These are phyloP conservation scores for Venturiaceae sp. DNA, from an alignment of 2,329 filamentous ascomycete genomes.

Conservation along the genomic window DNA sequence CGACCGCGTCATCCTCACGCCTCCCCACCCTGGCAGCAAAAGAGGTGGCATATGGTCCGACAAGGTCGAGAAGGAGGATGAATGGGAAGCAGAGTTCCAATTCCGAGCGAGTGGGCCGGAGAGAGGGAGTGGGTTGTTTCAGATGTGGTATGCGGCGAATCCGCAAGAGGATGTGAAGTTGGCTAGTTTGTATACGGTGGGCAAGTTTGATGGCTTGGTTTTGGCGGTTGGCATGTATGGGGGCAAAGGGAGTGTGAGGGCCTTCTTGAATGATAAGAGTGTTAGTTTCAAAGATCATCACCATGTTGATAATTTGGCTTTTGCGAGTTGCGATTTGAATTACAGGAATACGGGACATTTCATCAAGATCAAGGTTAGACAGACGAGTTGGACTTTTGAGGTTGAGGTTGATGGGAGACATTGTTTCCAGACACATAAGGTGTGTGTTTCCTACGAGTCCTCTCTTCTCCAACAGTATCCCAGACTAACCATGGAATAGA, in stretches of 20 bases:
- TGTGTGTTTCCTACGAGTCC: constrained; percentile 20
- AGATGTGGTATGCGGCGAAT: constrained; percentile 80
- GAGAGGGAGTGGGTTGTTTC: constrained; percentile 76
- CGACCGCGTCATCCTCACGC: constrained; percentile 86
- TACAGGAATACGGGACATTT: constrained; percentile 89
- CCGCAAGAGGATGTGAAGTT: constrained; percentile 48
- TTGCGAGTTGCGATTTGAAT: constrained; percentile 81
- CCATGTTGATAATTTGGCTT: constrained; percentile 75
- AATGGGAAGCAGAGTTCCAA: constrained; percentile 76
- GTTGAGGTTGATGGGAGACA: constrained; percentile 70
- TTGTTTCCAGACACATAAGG: constrained; percentile 74
- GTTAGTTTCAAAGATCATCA: constrained; percentile 68
- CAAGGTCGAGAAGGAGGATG: constrained; percentile 47
- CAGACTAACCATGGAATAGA: constrained; percentile 28
- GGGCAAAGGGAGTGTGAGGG: constrained; percentile 74
- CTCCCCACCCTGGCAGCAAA: constrained; percentile 75
- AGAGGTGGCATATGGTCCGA: constrained; percentile 78
- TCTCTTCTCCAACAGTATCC: background rate
- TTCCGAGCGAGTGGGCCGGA: constrained; percentile 84
- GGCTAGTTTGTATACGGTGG: constrained; percentile 74
- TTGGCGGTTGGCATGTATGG: constrained; percentile 79
- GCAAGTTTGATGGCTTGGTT: constrained; percentile 82
- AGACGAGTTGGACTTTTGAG: constrained; percentile 53
- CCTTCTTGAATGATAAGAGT: constrained; percentile 86
- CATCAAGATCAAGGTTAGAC: constrained; percentile 68